Evolutionary conservation across 352 stramenopile species (phyloP).

Genomic region (Paralagenidium karlingii): DNA sequence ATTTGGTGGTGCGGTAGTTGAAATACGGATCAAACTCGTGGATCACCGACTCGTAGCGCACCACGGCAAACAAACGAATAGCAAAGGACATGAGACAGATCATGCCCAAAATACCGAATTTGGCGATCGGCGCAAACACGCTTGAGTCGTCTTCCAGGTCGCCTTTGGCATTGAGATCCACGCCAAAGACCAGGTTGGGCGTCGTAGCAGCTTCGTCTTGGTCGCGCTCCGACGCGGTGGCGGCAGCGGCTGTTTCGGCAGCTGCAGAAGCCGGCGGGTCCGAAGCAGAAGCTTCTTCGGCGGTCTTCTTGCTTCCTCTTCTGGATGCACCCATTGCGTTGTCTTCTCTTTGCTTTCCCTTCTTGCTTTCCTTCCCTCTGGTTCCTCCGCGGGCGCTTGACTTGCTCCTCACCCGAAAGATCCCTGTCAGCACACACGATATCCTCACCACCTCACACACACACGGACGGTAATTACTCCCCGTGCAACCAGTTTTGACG

Average conservation of each 20-base stretch:
- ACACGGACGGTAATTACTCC: too few species aligned
- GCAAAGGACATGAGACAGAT: slow-evolving; percentile 90
- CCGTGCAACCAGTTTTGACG: too few species aligned
- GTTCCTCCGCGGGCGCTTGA: neutral
- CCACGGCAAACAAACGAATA: slow-evolving; percentile 88
- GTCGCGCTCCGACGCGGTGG: too few species aligned
- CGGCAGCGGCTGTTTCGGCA: neutral
- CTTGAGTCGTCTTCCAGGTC: slow-evolving; percentile 65
- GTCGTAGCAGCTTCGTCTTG: slow-evolving; percentile 6
- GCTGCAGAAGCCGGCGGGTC: too few species aligned
- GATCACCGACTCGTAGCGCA: slow-evolving; percentile 89
- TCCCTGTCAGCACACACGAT: slow-evolving; percentile 6
- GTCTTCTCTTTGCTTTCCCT: slow-evolving; percentile 22
- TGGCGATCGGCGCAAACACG: slow-evolving; percentile 62
- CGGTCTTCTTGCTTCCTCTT: slow-evolving; percentile 1
- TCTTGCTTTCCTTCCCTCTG: slow-evolving; percentile 28
- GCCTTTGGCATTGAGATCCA: slow-evolving; percentile 31
- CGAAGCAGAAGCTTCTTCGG: neutral
- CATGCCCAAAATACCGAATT: slow-evolving; percentile 85
- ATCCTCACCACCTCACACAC: slow-evolving; percentile 1
- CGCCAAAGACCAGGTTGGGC: slow-evolving; percentile 35
- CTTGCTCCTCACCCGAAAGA: neutral
- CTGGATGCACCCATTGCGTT: slow-evolving; percentile 9
- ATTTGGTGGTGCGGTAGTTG: slow-evolving; percentile 98
- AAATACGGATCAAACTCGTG: slow-evolving; percentile 95